Base-by-base conservation (phyloP, 306 rosid species). In the Dryas octopetala region DNA sequence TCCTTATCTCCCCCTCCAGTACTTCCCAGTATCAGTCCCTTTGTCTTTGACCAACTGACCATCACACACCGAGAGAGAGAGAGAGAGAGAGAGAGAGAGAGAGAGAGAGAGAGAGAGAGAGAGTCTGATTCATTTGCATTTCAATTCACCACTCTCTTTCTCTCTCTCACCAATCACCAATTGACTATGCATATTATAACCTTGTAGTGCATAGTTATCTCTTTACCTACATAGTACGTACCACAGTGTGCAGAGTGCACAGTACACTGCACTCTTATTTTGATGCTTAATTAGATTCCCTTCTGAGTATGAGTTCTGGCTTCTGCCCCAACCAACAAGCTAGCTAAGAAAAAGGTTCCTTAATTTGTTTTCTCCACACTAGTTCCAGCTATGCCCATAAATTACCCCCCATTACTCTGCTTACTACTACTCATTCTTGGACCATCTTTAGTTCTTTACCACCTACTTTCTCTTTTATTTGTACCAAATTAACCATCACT, bases 251-350 rank as follows among this genome's bases (percentile, higher is more conserved):
- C 38, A 32, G 38, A 32, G 38, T 32, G 38, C 38, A 32, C 38
- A 32, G 38, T 32, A 32, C 38, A 32, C 38, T 32, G 38, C 38
- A 32, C 38, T 32, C 38, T 32, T 32, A 32, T 32, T 32, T 32
- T 32, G 38, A 32, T 32, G 38, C 38, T 32, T 32, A 23, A 23
- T 23, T 23, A 82, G 88, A 87, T 84, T 84, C 86, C 84, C 78
- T 59, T 61, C 23, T 32, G 38, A 32, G 38, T 32, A 1, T 32
- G 38, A 32, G 38, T 32, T 32, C 38, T 1, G 38, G 38, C 38
- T 8, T n/a, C 83, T 74, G 66, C 67, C 76, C 67, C 76, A 70
- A 78, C 81, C 63, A 66, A 75, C 78, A 75, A 66, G 73, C 38
- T 32, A 32, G 1, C 38, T 32, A 32, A 32, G 38, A 32, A 41